These are phyloP conservation scores for Candida sonorensis DNA, from an alignment of 805 yeast species.

Conservation along the genomic window DNA sequence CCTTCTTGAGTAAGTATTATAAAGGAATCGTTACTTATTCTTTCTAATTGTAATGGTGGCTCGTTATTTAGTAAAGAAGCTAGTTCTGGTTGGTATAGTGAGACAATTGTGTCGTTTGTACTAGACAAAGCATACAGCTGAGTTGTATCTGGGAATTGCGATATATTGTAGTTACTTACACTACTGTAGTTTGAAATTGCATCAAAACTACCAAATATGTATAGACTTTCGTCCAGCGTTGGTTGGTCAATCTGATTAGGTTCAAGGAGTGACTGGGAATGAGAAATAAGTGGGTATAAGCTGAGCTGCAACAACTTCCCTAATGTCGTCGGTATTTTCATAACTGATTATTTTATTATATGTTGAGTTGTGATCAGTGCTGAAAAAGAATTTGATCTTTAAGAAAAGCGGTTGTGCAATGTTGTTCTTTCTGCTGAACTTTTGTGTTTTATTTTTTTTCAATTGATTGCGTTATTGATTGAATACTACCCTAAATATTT, in stretches of 20 bases:
- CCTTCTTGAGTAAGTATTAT: slow-evolving; percentile 21
- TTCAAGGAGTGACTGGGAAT: neutral
- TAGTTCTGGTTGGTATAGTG: too few species aligned
- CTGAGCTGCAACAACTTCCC: too few species aligned
- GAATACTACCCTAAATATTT: too few species aligned
- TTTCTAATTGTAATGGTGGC: slow-evolving; percentile 9
- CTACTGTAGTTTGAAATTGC: slow-evolving; percentile 18
- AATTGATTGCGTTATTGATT: too few species aligned
- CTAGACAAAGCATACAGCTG: slow-evolving; percentile 15
- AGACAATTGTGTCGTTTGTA: slow-evolving; percentile 10
- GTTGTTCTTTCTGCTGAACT: too few species aligned
- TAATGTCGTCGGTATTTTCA: too few species aligned
- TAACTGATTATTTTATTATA: too few species aligned
- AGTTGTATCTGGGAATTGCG: slow-evolving; percentile 4
- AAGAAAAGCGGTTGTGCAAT: too few species aligned
- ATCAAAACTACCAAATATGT: slow-evolving; percentile 23
- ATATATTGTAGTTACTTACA: slow-evolving; percentile 17
- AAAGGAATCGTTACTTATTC: slow-evolving; percentile 10
- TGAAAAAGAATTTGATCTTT: too few species aligned
- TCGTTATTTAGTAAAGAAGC: slow-evolving; percentile 3
- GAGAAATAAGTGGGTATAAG: too few species aligned
- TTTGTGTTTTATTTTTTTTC: too few species aligned
- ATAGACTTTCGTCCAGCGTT: slow-evolving; percentile 14
- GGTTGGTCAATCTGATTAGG: slow-evolving; percentile 10
- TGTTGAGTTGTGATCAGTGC: too few species aligned